phyloP scores from a whole-genome alignment of 345 rosid genomes.

The Erysimum cheiranthoides region DNA sequence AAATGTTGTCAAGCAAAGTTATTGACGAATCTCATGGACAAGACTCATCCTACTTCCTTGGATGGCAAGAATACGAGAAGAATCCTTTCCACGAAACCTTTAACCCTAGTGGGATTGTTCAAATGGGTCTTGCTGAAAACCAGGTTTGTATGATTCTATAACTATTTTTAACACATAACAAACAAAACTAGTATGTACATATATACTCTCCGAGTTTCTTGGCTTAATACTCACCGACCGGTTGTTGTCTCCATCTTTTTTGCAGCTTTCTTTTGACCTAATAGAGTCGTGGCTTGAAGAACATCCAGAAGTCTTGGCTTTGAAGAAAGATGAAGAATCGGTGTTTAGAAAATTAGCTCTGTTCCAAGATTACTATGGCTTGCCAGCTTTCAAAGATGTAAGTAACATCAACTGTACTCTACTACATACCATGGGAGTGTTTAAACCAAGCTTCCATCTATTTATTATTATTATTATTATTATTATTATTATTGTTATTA shows the following conservation, averaged over 20 bases:
- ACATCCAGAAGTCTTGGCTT: slow-evolving; percentile 58
- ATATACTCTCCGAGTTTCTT: not conserved
- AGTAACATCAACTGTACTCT: slow-evolving; percentile 26
- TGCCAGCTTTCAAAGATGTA: slow-evolving; percentile 76
- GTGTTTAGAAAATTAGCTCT: slow-evolving; percentile 72
- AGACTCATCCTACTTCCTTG: slow-evolving; percentile 83
- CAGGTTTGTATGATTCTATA: slow-evolving; percentile 57
- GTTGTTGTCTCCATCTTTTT: slow-evolving; percentile 6
- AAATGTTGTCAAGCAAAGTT: slow-evolving; percentile 75
- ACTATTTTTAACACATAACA: not conserved
- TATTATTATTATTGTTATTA: no score
- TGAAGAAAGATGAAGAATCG: slow-evolving; percentile 63
- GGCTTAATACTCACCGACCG: not conserved
- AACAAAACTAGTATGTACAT: not conserved
- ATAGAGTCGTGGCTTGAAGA: slow-evolving; percentile 74
- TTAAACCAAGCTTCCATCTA: not conserved
- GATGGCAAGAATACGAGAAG: slow-evolving; percentile 78
- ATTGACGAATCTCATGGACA: slow-evolving; percentile 71
- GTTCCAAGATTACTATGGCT: slow-evolving; percentile 93
- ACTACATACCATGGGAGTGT: not conserved
- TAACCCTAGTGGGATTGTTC: slow-evolving; percentile 81
- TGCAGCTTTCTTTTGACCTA: slow-evolving; percentile 76
- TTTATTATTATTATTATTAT: no score
- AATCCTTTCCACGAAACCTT: slow-evolving; percentile 62
- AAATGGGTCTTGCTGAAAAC: slow-evolving; percentile 96